Base-by-base conservation (phyloP, 2,329 filamentous ascomycete species). In the Clonostachys byssicola region DNA sequence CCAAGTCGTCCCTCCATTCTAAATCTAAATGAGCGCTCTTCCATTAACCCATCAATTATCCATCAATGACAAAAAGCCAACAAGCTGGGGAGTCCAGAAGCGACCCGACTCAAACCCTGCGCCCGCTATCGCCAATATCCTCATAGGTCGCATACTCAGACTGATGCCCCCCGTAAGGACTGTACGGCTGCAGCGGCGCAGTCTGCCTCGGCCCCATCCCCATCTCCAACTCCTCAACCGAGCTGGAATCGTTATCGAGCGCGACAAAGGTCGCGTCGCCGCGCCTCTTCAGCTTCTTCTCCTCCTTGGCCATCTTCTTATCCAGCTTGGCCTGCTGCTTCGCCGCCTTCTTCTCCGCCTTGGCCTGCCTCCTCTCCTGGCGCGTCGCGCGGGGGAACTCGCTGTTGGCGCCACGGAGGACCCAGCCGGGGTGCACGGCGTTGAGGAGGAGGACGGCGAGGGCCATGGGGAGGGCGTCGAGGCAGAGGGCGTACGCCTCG, bases 391-490 rank as follows among this genome's bases (percentile, higher is more conserved):
- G 59, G 2, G 68, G 68, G 49, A 77, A 70, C 47, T 73, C 66
- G 47, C 67, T 63, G 16, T 68, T 63, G 5, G 65, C 62, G 0
- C 76, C 73, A 17, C 61, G 53, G 40, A 75, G 59, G 16, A 72
- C 58, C 2, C 59, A 59, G 1, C 73, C 74, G 0, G 75, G 75
- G 56, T 78, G 74, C 13, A 71, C 50, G 6, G 70, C n/a, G 50
- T 71, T 70, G 42, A 73, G 56, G 5, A 67, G 47, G 2, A 63
- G 39, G 17, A 52, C 75, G 49, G 30, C 72, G 62, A 82, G 42
- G 38, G 76, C 62, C 74, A 85, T 83, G 1, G 80, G 78, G 2
- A 75, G 58, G 1, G 76, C 77, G 56, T 85, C 80, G 2, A 74
- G 61, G 1, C 54, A 46, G 70, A 72, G 77, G 23, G 73, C 68